Conservation (phyloP, 805 yeast species). For the Suhomyces xylopsoci region DNA sequence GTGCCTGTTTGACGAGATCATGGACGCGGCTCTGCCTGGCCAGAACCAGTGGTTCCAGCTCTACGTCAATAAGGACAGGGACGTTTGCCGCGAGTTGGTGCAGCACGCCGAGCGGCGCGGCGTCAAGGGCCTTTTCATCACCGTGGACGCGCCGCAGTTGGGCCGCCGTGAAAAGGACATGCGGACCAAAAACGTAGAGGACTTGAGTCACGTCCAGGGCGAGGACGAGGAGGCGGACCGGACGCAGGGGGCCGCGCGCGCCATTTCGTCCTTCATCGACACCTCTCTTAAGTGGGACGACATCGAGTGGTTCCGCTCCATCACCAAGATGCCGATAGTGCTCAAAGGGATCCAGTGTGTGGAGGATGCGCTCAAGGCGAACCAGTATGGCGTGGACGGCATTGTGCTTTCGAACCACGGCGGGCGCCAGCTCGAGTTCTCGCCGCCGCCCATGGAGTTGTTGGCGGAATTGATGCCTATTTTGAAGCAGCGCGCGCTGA, state of each 20-base stretch:
- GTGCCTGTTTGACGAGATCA: slow-evolving; percentile 81
- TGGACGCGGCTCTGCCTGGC: slow-evolving; percentile 58
- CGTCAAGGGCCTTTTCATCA: slow-evolving; percentile 48
- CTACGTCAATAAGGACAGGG: slow-evolving; percentile 43
- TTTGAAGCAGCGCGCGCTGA: slow-evolving; percentile 39
- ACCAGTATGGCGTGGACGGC: slow-evolving; percentile 58
- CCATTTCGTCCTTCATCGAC: slow-evolving; percentile 43
- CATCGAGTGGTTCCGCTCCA: slow-evolving; percentile 37
- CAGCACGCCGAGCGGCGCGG: slow-evolving; percentile 38
- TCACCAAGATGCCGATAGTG: slow-evolving; percentile 39
- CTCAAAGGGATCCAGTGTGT: slow-evolving; percentile 65
- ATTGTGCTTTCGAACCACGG: slow-evolving; percentile 72
- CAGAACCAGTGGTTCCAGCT: slow-evolving; percentile 49
- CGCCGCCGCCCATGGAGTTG: slow-evolving; percentile 60
- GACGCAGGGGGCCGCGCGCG: slow-evolving; percentile 24
- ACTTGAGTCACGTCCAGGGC: slow-evolving; percentile 22
- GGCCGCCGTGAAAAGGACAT: slow-evolving; percentile 54
- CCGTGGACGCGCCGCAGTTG: slow-evolving; percentile 54
- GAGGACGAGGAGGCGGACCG: slow-evolving; percentile 29
- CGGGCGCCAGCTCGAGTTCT: slow-evolving; percentile 65
- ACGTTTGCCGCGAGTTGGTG: slow-evolving; percentile 27
- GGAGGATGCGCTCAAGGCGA: slow-evolving; percentile 62
- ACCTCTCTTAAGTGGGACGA: slow-evolving; percentile 39
- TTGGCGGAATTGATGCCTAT: slow-evolving; percentile 52
- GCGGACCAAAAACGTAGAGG: slow-evolving; percentile 31